phyloP scores from a whole-genome alignment of 176 grass and related monocot species.

The barley (Hordeum vulgare) region MorexV3_pseudomolecules_assembly NC_058520.1:127698034-127698533 shows the following conservation, averaged over 20 bases:
- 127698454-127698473: conserved; percentile 71
- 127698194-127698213: conserved; percentile 30
- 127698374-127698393: conserved; percentile 24
- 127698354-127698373: conserved; percentile 24
- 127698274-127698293: conserved; percentile 53
- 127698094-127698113: conserved; percentile 10
- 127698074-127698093: conserved; percentile 20
- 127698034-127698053: conserved; percentile 12
- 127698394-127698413: background rate
- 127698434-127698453: conserved; percentile 62
- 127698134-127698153: conserved; percentile 20
- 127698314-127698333: conserved; percentile 60
- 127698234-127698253: conserved; percentile 57
- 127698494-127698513: background rate
- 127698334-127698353: conserved; percentile 19
- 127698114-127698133: conserved; percentile 25
- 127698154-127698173: conserved; percentile 22
- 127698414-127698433: conserved; percentile 34
- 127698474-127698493: conserved; percentile 27
- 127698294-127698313: conserved; percentile 51
- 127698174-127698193: conserved; percentile 17
- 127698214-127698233: conserved; percentile 45
- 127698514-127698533: background rate
- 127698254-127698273: conserved; percentile 66
- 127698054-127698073: conserved; percentile 1